phyloP scores from a whole-genome alignment of 495 filamentous ascomycete species.

The Astrocystis sublimbata region DNA sequence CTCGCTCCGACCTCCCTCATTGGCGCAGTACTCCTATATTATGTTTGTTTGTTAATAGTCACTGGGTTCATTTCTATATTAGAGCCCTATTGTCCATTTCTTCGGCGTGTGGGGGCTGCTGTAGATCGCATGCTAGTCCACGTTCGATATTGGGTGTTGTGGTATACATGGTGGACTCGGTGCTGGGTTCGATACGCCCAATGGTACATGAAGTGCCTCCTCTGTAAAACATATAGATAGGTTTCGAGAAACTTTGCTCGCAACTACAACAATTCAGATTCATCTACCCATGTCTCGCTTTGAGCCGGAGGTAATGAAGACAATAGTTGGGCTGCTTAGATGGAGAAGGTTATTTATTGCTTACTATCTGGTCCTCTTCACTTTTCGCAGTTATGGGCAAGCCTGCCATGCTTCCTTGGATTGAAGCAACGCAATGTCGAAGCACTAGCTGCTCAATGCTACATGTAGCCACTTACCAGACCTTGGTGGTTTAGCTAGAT shows the following conservation, averaged over 20 bases:
- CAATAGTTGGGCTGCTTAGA: not conserved
- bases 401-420: not conserved
- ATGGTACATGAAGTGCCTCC: not conserved
- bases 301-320: not conserved
- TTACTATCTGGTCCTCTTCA: not conserved
- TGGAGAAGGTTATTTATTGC: not conserved
- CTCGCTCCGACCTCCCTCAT: too few relatives aligned
- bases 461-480: not conserved
- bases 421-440: not conserved
- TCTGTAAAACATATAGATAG: not conserved
- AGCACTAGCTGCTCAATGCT: too few relatives aligned
- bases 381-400: not conserved
- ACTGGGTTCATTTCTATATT: not conserved
- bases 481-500: not conserved
- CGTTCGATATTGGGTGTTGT: not conserved
- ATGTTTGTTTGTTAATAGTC: not conserved
- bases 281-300: not conserved
- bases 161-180: not conserved
- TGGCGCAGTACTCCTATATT: too few relatives aligned
- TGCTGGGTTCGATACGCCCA: not conserved
- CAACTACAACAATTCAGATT: not conserved
- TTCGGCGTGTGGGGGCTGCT: not conserved
- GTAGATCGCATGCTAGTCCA: not conserved
- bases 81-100: not conserved
- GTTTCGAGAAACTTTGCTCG: not conserved